Conservation (phyloP, 129 eudicot genomes). For the Glebionis coronaria region DNA sequence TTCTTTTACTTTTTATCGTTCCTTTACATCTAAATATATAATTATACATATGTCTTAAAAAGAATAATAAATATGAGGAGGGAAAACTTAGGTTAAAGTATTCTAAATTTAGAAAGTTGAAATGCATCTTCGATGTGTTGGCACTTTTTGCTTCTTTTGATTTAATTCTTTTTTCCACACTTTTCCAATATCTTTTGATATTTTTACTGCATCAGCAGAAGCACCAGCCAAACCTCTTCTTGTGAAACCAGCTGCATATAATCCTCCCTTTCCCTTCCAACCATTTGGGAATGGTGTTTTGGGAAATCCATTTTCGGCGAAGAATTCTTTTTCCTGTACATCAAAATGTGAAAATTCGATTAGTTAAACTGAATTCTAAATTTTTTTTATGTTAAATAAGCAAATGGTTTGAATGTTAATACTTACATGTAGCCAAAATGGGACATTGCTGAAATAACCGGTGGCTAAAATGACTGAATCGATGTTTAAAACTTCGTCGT, state of each 20-base stretch:
- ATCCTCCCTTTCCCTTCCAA: constrained; percentile 89
- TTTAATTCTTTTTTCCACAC: constrained; percentile 73
- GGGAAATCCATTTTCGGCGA: constrained; percentile 76
- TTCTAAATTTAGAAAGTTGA: constrained; percentile 47
- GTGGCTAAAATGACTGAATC: constrained; percentile 89
- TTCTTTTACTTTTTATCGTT: constrained; percentile 23
- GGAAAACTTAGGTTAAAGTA: constrained; percentile 2
- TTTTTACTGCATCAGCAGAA: constrained; percentile 72
- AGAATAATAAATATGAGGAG: not conserved
- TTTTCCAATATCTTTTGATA: constrained; percentile 77
- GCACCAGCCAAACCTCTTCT: constrained; percentile 95
- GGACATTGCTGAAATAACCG: constrained; percentile 89
- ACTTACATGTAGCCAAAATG: constrained; percentile 92
- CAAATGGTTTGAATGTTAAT: constrained; percentile 29
- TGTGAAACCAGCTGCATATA: constrained; percentile 94
- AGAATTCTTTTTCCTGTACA: constrained; percentile 78
- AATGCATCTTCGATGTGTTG: constrained; percentile 84
- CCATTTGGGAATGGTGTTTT: constrained; percentile 80
- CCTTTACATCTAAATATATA: not conserved
- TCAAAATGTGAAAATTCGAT: not conserved
- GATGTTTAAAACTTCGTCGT: constrained; percentile 51
- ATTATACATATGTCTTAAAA: constrained; percentile 4
- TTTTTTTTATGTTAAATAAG: not conserved
- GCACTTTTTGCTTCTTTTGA: constrained; percentile 77
- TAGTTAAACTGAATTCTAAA: not conserved